Evolutionary conservation across 179 eudicot species (phyloP).

Genomic region (Spergularia azorica): DNA sequence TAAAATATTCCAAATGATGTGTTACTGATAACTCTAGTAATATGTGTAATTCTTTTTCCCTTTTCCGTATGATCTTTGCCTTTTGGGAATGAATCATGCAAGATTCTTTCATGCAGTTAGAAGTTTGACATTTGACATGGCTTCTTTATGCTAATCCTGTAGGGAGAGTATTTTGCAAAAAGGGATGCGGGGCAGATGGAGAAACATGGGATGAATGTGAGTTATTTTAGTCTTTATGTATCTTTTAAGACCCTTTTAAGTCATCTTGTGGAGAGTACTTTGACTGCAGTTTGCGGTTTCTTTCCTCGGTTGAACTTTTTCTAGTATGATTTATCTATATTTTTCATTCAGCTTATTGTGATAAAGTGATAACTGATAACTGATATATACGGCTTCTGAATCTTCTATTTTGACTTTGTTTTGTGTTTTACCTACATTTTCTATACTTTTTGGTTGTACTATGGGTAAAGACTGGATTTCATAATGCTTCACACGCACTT

Average conservation of each 20-base stretch:
- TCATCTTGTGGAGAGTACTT: neutral
- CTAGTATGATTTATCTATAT: neutral
- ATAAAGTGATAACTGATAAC: neutral
- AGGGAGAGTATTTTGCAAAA: slow-evolving; percentile 99
- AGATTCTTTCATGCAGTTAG: neutral
- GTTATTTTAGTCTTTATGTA: slow-evolving; percentile 26
- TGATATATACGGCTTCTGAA: neutral
- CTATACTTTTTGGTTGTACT: too few relatives aligned
- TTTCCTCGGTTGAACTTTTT: neutral
- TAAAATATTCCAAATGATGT: neutral
- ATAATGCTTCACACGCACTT: too few relatives aligned
- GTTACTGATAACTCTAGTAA: neutral
- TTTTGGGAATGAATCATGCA: neutral
- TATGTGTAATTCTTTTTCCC: neutral
- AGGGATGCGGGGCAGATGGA: slow-evolving; percentile 90
- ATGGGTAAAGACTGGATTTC: too few relatives aligned
- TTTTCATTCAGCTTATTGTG: neutral
- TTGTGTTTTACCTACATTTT: too few relatives aligned
- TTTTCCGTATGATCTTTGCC: neutral
- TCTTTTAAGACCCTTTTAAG: slow-evolving; percentile 8
- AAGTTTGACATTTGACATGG: neutral
- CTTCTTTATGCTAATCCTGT: slow-evolving; percentile 17
- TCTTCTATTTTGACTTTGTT: too few relatives aligned
- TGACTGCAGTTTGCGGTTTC: neutral
- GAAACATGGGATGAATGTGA: slow-evolving; percentile 97